Conservation (phyloP, 2,329 filamentous ascomycete genomes). For the Aschersonia sp. region DNA sequence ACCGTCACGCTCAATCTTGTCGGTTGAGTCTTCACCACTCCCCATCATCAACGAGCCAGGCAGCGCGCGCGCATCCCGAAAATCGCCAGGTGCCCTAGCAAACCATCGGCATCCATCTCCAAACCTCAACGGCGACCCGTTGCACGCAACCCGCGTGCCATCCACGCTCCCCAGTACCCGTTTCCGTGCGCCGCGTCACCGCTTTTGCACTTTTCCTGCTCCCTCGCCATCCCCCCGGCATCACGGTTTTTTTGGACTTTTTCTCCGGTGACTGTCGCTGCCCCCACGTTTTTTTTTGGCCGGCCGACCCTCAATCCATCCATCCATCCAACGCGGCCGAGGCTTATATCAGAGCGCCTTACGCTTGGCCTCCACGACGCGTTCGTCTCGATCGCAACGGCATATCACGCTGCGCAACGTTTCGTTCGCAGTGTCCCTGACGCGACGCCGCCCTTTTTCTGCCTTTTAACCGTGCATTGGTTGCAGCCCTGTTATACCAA, state of each 20-base stretch:
- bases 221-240: conserved; percentile 6
- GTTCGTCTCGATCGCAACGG: conserved; percentile 10
- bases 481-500: not conserved
- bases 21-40: conserved; percentile 37
- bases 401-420: conserved; percentile 6
- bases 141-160: conserved; percentile 39
- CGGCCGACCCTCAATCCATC: not conserved
- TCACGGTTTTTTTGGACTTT: not conserved
- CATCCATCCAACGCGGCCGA: conserved; percentile 4
- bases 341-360: conserved; percentile 3
- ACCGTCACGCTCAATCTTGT: conserved; percentile 35
- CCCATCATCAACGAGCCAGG: conserved; percentile 34
- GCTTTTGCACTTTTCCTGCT: conserved; percentile 28
- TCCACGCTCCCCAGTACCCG: conserved; percentile 23
- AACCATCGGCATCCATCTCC: conserved; percentile 44
- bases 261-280: not conserved
- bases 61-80: conserved; percentile 40
- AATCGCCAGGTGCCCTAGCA: conserved; percentile 44
- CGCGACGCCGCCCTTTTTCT: conserved; percentile 8
- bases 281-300: conserved; percentile 7
- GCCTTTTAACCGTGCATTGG: not conserved
- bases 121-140: conserved; percentile 35
- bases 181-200: conserved; percentile 25
- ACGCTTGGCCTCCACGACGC: conserved; percentile 14
- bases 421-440: conserved; percentile 7